Conservation (phyloP, 257 asterid species). For the Solanum piurae region DNA sequence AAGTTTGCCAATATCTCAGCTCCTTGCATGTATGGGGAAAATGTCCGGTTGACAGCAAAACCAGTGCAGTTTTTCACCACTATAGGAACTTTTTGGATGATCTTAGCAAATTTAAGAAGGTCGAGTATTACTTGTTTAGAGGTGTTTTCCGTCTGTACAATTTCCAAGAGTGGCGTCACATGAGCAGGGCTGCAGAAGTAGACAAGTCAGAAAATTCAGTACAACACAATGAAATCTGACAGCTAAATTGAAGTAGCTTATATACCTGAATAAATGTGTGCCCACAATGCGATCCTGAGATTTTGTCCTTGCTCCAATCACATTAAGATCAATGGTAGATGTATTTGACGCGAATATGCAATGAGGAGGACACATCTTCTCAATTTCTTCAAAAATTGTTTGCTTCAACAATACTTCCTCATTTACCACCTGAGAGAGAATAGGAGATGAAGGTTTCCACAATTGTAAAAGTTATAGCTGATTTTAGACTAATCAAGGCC, state of each 20-base stretch:
- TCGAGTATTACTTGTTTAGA: conserved; percentile 30
- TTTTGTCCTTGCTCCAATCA: conserved; percentile 28
- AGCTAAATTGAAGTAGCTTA: too few relatives aligned
- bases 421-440: conserved; percentile 24
- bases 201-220: not conserved
- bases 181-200: conserved; percentile 35
- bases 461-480: not conserved
- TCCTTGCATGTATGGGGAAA: conserved; percentile 30
- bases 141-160: conserved; percentile 17
- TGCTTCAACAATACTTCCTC: conserved; percentile 23
- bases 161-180: conserved; percentile 30
- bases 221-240: not conserved
- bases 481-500: not conserved
- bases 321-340: conserved; percentile 18
- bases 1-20: conserved; percentile 33
- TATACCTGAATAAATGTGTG: conserved; percentile 28
- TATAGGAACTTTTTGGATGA: conserved; percentile 36
- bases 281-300: conserved; percentile 24
- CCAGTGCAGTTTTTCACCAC: conserved; percentile 25
- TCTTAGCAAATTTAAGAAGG: conserved; percentile 32
- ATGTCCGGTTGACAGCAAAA: conserved; percentile 27
- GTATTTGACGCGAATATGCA: conserved; percentile 35
- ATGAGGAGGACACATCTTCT: conserved; percentile 23
- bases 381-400: conserved; percentile 28
- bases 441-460: not conserved